Conservation (phyloP, 106 monocot species). For the Allium sativum region DNA sequence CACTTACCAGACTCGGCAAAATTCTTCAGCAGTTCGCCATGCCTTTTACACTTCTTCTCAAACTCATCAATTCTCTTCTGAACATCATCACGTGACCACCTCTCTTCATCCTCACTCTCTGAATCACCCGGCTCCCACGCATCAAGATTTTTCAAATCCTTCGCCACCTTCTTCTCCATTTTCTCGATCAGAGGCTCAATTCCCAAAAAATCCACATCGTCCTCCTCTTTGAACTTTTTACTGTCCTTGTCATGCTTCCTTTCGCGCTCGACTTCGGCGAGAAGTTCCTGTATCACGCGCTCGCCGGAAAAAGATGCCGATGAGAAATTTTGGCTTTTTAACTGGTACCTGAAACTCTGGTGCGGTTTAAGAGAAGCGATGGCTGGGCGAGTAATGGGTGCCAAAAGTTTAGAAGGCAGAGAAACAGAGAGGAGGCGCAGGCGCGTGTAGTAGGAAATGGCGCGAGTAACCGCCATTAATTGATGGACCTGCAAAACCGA, state of each 20-base stretch:
- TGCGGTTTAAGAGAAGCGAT: no score
- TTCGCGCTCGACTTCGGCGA: conserved; percentile 53
- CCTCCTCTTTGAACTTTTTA: conserved; percentile 18
- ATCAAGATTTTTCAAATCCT: conserved; percentile 12
- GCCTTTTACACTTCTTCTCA: conserved; percentile 40
- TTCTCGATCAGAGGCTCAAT: conserved; percentile 51
- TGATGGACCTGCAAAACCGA: no score
- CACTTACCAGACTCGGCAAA: conserved; percentile 54
- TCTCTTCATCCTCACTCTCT: conserved; percentile 66
- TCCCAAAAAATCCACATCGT: conserved; percentile 50
- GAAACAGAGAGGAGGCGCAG: no score
- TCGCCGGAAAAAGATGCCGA: conserved; percentile 7
- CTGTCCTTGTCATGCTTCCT: conserved; percentile 31
- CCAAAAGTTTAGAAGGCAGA: no score
- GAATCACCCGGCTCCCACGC: conserved; percentile 66
- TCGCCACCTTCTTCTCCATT: conserved; percentile 30
- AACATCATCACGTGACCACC: conserved; percentile 38
- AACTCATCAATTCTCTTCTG: conserved; percentile 32
- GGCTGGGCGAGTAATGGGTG: no score
- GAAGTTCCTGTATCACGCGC: conserved; percentile 32
- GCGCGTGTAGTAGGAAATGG: no score
- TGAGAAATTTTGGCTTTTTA: no score
- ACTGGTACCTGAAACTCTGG: no score
- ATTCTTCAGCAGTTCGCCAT: conserved; percentile 33
- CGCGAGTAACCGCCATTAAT: no score